A percentile compares a stretch with the other conserved stretches of the same genome.
Evolutionary conservation across 2,329 filamentous ascomycete genomes (phyloP).

Genomic region (Neospermospora avenae): DNA sequence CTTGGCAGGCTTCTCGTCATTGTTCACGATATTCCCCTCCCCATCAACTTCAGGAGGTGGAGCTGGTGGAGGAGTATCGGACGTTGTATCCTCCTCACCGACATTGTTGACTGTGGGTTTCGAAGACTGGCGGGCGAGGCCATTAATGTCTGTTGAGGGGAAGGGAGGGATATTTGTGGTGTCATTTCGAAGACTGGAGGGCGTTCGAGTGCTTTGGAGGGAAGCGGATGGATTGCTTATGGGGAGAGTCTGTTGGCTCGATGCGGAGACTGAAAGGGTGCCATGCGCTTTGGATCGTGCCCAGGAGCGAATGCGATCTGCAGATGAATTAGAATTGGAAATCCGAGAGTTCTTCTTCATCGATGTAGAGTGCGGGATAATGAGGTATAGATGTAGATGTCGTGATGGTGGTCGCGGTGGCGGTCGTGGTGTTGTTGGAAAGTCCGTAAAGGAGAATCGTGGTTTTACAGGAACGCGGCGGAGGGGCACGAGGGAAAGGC

Average conservation of each 20-base stretch:
- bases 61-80: conserved; percentile 39
- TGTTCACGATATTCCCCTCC: conserved; percentile 55
- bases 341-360: conserved; percentile 56
- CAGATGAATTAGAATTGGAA: conserved; percentile 46
- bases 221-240: conserved; percentile 35
- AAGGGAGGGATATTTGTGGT: conserved; percentile 25
- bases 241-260: conserved; percentile 37
- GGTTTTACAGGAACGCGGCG: neutral
- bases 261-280: conserved; percentile 40
- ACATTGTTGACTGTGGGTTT: conserved; percentile 32
- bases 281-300: conserved; percentile 54
- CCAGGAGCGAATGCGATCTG: conserved; percentile 56
- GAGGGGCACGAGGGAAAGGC: neutral
- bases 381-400: neutral
- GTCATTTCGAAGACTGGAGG: conserved; percentile 25
- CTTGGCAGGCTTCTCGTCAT: conserved; percentile 28
- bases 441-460: neutral
- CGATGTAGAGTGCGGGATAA: conserved; percentile 38
- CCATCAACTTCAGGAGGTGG: conserved; percentile 50
- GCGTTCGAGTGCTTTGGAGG: conserved; percentile 21
- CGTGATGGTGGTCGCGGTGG: neutral
- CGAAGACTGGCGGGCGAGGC: conserved; percentile 27
- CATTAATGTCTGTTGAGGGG: conserved; percentile 29
- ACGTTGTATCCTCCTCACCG: conserved; percentile 37
- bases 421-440: neutral